phyloP scores from a whole-genome alignment of 495 filamentous ascomycete genomes.

The Entonaema liquescens region DNA sequence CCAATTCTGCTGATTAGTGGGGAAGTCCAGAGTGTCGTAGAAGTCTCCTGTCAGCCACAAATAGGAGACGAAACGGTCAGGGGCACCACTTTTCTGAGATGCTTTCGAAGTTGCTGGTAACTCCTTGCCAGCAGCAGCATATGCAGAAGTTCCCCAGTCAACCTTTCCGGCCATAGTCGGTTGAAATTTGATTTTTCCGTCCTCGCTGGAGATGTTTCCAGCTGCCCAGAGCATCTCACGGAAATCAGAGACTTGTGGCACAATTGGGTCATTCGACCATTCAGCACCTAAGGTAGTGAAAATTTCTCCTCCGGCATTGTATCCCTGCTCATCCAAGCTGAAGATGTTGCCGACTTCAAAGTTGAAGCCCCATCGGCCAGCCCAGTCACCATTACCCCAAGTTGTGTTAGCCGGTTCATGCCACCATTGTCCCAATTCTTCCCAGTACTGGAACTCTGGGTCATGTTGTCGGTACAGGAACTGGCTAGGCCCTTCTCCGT shows the following conservation, averaged over 20 bases:
- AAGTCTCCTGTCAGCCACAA: constrained; percentile 36
- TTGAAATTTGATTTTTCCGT: constrained; percentile 30
- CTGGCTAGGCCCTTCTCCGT: constrained; percentile 40
- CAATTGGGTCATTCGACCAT: constrained; percentile 36
- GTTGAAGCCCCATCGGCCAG: constrained; percentile 38
- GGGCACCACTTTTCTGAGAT: constrained; percentile 37
- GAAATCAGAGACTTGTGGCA: constrained; percentile 38
- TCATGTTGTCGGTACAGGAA: constrained; percentile 47
- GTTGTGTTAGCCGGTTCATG: constrained; percentile 40
- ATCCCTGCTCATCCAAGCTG: constrained; percentile 28
- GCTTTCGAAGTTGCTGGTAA: constrained; percentile 38
- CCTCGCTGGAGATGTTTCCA: constrained; percentile 13
- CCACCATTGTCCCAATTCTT: constrained; percentile 42
- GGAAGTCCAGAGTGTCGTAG: constrained; percentile 34
- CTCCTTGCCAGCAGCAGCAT: constrained; percentile 37
- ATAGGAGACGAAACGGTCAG: constrained; percentile 36
- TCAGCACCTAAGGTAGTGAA: constrained; percentile 38
- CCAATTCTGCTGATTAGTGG: constrained; percentile 37
- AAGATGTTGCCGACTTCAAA: constrained; percentile 38
- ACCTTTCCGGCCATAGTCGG: constrained; percentile 39
- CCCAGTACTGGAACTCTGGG: constrained; percentile 46
- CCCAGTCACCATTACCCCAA: constrained; percentile 40
- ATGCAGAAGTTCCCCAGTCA: constrained; percentile 38
- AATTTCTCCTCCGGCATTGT: constrained; percentile 36
- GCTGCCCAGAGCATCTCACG: constrained; percentile 41